These are phyloP conservation scores for Penicillium oxalicum DNA, from an alignment of 2,329 filamentous ascomycete genomes.

Conservation along the genomic window DNA sequence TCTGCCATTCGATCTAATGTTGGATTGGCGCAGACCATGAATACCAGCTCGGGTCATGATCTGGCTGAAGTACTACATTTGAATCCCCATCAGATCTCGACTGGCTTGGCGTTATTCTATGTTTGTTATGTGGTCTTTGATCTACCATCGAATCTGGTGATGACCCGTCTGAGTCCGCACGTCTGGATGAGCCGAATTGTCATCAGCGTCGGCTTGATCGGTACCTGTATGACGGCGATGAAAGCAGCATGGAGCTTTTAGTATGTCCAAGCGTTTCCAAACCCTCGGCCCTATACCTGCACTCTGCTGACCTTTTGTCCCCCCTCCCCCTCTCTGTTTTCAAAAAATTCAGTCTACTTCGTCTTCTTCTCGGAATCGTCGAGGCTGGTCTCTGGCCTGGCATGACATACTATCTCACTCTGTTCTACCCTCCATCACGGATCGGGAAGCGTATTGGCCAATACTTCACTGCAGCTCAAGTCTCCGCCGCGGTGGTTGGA, in stretches of 20 bases:
- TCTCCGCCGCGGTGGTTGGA: conserved; percentile 83
- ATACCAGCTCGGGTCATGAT: conserved; percentile 62
- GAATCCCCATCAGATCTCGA: conserved; percentile 70
- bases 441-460: conserved; percentile 83
- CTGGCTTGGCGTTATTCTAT: conserved; percentile 81
- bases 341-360: conserved; percentile 51
- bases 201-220: conserved; percentile 77
- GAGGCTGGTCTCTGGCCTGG: conserved; percentile 94
- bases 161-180: conserved; percentile 77
- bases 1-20: conserved; percentile 89
- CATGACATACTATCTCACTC: conserved; percentile 85
- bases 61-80: conserved; percentile 66
- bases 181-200: conserved; percentile 92
- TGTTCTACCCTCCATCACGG: conserved; percentile 83
- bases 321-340: not conserved
- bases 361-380: conserved; percentile 77
- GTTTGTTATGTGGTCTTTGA: conserved; percentile 89
- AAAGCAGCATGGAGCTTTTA: conserved; percentile 79
- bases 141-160: conserved; percentile 78
- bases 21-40: conserved; percentile 93
- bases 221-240: conserved; percentile 76
- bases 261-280: conserved; percentile 37
- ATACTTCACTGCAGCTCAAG: conserved; percentile 83
- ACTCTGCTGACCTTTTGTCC: too few relatives aligned
- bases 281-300: too few relatives aligned